A percentile compares a stretch with the other conserved stretches of the same genome.
Evolutionary conservation across 176 grass and related monocot genomes (phyloP).

Genomic region (Juncus inflexus): DNA sequence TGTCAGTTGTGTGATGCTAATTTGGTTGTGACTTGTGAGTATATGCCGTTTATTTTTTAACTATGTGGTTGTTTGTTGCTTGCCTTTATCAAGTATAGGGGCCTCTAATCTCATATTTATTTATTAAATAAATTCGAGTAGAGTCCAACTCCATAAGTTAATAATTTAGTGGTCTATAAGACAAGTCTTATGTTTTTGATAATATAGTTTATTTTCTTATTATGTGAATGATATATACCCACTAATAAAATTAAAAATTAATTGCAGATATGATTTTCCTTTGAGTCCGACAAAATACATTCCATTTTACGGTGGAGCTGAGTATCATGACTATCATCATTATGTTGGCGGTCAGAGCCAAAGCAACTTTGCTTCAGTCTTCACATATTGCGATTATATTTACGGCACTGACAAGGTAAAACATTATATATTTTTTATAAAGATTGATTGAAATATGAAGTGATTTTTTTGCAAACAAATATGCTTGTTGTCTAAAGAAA

Average conservation of each 20-base stretch:
- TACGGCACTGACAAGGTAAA: slow-evolving; percentile 88
- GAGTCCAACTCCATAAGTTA: too few species aligned
- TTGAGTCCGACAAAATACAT: slow-evolving; percentile 76
- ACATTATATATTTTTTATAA: not conserved
- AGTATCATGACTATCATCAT: slow-evolving; percentile 99
- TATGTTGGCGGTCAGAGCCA: slow-evolving; percentile 82
- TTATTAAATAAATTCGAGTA: too few species aligned
- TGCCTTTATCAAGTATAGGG: too few species aligned
- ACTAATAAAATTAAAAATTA: not conserved
- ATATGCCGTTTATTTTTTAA: not conserved
- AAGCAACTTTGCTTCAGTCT: slow-evolving; percentile 92
- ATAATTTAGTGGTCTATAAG: too few species aligned
- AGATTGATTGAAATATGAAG: too few species aligned
- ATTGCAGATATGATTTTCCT: slow-evolving; percentile 87
- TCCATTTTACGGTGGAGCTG: slow-evolving; percentile 88
- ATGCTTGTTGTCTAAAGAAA: not conserved
- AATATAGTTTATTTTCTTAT: not conserved
- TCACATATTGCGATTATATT: slow-evolving; percentile 92
- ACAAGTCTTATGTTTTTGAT: too few species aligned
- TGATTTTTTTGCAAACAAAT: not conserved
- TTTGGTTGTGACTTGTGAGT: slow-evolving; percentile 14
- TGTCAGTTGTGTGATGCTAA: not conserved
- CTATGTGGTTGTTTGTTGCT: not conserved
- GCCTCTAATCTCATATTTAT: too few species aligned
- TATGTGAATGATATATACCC: not conserved